Conservation (phyloP, 768 basidiomycete species). For the Naganishia kalamii region DNA sequence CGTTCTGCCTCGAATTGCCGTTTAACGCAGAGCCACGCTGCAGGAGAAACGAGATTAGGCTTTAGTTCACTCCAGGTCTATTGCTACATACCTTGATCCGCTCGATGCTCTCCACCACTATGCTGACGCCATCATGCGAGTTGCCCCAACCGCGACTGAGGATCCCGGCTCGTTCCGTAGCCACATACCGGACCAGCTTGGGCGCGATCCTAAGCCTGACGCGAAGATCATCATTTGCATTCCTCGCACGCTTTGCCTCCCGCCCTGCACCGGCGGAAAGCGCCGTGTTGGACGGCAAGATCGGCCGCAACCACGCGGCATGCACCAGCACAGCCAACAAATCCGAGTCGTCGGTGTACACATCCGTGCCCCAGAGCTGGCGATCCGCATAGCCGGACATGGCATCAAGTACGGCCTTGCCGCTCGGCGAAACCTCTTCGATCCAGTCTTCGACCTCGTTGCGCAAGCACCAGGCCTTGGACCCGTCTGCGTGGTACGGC, state of each 20-base stretch:
- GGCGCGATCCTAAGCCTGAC: slow-evolving; percentile 47
- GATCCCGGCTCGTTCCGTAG: slow-evolving; percentile 44
- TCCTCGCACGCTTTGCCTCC: not conserved
- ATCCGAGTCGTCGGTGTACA: slow-evolving; percentile 52
- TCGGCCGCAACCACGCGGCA: slow-evolving; percentile 46
- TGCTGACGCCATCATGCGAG: slow-evolving; percentile 49
- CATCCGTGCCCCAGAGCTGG: slow-evolving; percentile 49
- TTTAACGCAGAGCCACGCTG: slow-evolving; percentile 13
- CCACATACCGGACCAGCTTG: slow-evolving; percentile 46
- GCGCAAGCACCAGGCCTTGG: slow-evolving; percentile 31
- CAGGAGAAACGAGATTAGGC: not conserved
- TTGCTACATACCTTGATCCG: slow-evolving; percentile 41
- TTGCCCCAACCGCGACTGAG: slow-evolving; percentile 49
- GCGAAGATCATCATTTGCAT: slow-evolving; percentile 14
- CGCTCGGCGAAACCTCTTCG: slow-evolving; percentile 19
- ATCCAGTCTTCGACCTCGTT: slow-evolving; percentile 37
- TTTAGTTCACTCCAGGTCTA: not conserved
- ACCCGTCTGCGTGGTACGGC: slow-evolving; percentile 2
- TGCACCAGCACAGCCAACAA: slow-evolving; percentile 47
- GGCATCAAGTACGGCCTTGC: slow-evolving; percentile 7
- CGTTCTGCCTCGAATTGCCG: slow-evolving; percentile 11
- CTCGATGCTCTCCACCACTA: slow-evolving; percentile 45
- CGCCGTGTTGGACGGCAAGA: not conserved
- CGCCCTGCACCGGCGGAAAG: not conserved
- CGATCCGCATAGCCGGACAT: slow-evolving; percentile 27